Conservation (phyloP, 2,329 filamentous ascomycete species). For the Pestalotiopsis sp. region DNA sequence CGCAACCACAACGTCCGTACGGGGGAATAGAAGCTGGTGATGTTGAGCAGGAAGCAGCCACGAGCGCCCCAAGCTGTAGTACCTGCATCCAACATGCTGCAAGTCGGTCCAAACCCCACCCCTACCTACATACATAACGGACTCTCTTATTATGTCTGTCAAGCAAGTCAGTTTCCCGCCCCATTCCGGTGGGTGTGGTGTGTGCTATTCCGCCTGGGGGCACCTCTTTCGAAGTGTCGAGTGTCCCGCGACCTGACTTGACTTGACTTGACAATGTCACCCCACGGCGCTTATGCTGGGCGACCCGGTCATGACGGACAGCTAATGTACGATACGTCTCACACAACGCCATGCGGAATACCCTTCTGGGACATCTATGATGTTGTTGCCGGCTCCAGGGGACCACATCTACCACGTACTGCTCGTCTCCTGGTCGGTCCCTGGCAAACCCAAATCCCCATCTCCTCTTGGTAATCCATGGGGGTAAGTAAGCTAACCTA, state of each 20-base stretch:
- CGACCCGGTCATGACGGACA: not conserved
- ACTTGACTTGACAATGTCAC: conserved; percentile 20
- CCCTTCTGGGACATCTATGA: conserved; percentile 22
- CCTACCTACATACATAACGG: conserved; percentile 18
- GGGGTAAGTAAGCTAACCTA: no score
- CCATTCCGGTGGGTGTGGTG: not conserved
- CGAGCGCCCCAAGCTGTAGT: not conserved
- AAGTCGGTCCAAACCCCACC: conserved; percentile 28
- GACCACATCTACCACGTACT: conserved; percentile 18
- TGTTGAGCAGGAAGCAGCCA: no score
- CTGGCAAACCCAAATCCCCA: not conserved
- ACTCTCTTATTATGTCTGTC: not conserved
- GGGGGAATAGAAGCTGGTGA: no score
- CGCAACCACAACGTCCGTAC: no score
- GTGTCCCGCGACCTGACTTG: not conserved
- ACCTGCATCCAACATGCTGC: conserved; percentile 20
- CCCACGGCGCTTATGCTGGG: conserved; percentile 14
- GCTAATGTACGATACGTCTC: conserved; percentile 2
- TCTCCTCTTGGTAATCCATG: not conserved
- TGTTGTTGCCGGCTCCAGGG: conserved; percentile 10
- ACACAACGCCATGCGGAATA: conserved; percentile 25
- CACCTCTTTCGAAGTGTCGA: not conserved
- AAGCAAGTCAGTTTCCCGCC: not conserved
- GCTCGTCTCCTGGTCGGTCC: conserved; percentile 11
- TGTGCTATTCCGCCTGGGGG: not conserved